Base-by-base conservation (phyloP, 371 early-diverging fungal genomes). In the Apophysomyces variabilis region DNA sequence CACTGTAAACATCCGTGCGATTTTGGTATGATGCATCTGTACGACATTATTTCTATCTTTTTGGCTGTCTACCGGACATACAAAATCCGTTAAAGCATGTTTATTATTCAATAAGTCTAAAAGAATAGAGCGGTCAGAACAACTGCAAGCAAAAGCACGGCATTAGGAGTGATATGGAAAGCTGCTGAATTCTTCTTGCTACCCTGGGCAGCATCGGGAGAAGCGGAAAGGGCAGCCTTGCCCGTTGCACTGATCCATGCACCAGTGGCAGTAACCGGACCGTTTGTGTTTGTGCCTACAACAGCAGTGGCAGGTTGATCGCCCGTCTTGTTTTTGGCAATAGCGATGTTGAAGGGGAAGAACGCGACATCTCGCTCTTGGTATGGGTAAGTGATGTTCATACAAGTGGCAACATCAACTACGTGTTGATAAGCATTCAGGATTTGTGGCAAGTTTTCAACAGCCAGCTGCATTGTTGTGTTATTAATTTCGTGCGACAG, bases 401-500 rank as follows among this genome's bases (percentile, higher is more conserved):
- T 75, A 62, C 85, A 85, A 60, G 80, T 81, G 58, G 83, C 82
- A 46, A 83, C 83, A 58, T 79, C 76, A 58, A 85, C 56, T 57
- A 83, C 78, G 58, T 83, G 66, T 75, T 83, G 76, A 69, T 79
- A 78, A 16, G 73, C 75, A 11, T 65, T n/a, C 65, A 72, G 64
- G 66, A 85, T 82, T 62, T 78, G 70, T 60, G 84, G 82, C 66
- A 82, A 61, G 72, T 77, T 72, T 45, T 82, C 71, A 21, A 82
- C 37, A 62, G 83, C 79, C 66, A 83, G 68, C 21, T 68, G 46
- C 80, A 85, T 83, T 43, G 84, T 85, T 12, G 69, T 73, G 75
- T 85, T 83, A 44, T 79, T 71, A 60, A 85, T 80, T 74, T 85
- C 84, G 72, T 85, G 85, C 61, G 79, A 77, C 74, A 85, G 75